Conservation (phyloP, 768 basidiomycete genomes). For the Suillus placidus region DNA sequence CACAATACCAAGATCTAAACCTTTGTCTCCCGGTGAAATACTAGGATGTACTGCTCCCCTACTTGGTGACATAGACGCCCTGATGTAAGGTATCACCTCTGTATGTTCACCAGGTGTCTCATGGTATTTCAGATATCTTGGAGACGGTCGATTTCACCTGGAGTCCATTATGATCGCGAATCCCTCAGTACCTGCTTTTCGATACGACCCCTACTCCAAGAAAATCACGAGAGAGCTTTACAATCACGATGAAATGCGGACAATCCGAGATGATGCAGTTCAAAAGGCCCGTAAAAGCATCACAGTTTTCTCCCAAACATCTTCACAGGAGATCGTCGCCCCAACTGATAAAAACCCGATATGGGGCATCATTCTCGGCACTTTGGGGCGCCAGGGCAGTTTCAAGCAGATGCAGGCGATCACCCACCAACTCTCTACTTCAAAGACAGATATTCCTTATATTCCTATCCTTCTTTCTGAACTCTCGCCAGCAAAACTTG, state of each 20-base stretch:
- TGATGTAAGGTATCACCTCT: slow-evolving; percentile 63
- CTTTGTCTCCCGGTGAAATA: slow-evolving; percentile 95
- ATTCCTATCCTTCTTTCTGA: slow-evolving; percentile 94
- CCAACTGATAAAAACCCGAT: slow-evolving; percentile 25
- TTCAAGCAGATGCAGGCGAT: slow-evolving; percentile 88
- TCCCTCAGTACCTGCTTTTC: slow-evolving; percentile 89
- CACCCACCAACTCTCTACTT: slow-evolving; percentile 63
- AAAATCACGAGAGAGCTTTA: slow-evolving; percentile 94
- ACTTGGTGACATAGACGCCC: slow-evolving; percentile 78
- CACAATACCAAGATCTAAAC: slow-evolving; percentile 83
- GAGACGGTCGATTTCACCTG: slow-evolving; percentile 97
- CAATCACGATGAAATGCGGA: slow-evolving; percentile 85
- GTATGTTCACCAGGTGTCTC: not conserved
- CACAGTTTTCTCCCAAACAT: slow-evolving; percentile 25
- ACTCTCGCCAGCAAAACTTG: slow-evolving; percentile 92
- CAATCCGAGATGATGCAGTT: slow-evolving; percentile 73
- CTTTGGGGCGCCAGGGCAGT: slow-evolving; percentile 92
- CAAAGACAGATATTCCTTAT: slow-evolving; percentile 63
- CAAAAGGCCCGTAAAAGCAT: slow-evolving; percentile 72
- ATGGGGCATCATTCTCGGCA: slow-evolving; percentile 95
- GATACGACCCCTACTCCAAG: slow-evolving; percentile 98
- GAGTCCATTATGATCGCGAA: slow-evolving; percentile 99
- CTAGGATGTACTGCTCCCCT: slow-evolving; percentile 94
- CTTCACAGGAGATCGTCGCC: slow-evolving; percentile 12
- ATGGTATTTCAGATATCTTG: slow-evolving; percentile 72